These are phyloP conservation scores for Seiridium unicorne DNA, from an alignment of 2,329 filamentous ascomycete genomes.

Conservation along the genomic window DNA sequence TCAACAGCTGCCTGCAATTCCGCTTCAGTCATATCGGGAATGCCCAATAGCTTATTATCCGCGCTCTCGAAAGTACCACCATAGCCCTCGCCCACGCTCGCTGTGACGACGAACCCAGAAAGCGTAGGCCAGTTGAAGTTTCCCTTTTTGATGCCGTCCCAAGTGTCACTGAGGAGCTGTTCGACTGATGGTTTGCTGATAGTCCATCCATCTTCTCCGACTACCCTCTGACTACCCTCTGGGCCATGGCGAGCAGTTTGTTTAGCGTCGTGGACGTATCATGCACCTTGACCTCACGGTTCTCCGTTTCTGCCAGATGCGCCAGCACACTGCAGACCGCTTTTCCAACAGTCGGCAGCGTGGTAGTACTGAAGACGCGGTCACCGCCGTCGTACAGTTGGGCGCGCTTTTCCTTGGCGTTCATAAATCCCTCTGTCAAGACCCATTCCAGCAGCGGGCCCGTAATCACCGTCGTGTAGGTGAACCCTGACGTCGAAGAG, in stretches of 20 bases:
- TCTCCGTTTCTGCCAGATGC: slow-evolving; percentile 41
- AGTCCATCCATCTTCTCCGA: not conserved
- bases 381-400: slow-evolving; percentile 48
- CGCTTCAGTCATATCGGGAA: not conserved
- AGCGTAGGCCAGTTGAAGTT: not conserved
- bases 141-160: not conserved
- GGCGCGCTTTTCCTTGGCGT: slow-evolving; percentile 17
- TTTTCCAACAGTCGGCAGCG: slow-evolving; percentile 40
- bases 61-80: not conserved
- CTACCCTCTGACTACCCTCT: not conserved
- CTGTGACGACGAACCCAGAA: not conserved
- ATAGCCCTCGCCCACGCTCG: not conserved
- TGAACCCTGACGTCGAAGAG: slow-evolving; percentile 34
- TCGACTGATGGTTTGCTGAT: not conserved
- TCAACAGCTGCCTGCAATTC: not conserved
- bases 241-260: slow-evolving; percentile 36
- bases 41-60: not conserved
- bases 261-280: slow-evolving; percentile 49
- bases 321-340: slow-evolving; percentile 44
- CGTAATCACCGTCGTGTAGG: slow-evolving; percentile 56
- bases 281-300: slow-evolving; percentile 51
- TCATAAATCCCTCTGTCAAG: slow-evolving; percentile 33
- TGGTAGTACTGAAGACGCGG: slow-evolving; percentile 40
- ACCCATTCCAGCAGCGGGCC: slow-evolving; percentile 61
- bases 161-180: not conserved